Evolutionary conservation across 2,329 filamentous ascomycete species (phyloP).

Genomic region (Allantophomopsis cytisporea): DNA sequence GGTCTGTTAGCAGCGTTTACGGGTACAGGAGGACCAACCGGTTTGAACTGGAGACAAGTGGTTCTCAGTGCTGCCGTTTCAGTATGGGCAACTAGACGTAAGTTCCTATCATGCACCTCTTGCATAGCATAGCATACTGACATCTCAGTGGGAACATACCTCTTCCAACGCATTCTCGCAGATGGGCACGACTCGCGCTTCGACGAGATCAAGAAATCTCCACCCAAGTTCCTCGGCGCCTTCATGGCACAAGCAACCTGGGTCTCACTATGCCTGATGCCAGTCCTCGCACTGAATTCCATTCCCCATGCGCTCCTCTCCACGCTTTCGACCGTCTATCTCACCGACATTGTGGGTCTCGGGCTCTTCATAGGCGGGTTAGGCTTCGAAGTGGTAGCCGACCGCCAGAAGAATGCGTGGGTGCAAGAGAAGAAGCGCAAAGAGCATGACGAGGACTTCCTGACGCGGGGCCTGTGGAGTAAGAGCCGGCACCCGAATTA

Average conservation of each 20-base stretch:
- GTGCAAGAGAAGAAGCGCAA: conserved; percentile 45
- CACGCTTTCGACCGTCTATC: conserved; percentile 29
- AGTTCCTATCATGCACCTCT: not conserved
- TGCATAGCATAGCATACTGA: conserved; percentile 1
- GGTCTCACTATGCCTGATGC: conserved; percentile 54
- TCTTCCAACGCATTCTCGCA: conserved; percentile 45
- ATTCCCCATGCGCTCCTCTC: conserved; percentile 38
- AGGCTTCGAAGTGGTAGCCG: conserved; percentile 45
- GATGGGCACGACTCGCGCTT: conserved; percentile 47
- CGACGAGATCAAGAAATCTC: conserved; percentile 34
- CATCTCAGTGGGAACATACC: conserved; percentile 43
- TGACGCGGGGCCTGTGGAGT: conserved; percentile 49
- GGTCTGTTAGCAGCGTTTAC: conserved; percentile 30
- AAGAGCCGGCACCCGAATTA: conserved; percentile 54
- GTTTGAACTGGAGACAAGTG: conserved; percentile 49
- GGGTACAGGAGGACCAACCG: conserved; percentile 21
- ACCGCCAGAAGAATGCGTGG: conserved; percentile 52
- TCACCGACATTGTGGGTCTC: conserved; percentile 43
- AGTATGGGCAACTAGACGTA: conserved; percentile 49
- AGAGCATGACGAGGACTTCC: conserved; percentile 52
- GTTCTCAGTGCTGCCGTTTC: conserved; percentile 37
- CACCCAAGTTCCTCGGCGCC: conserved; percentile 36
- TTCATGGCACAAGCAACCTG: conserved; percentile 51
- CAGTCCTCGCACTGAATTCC: conserved; percentile 49
- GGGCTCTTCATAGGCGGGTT: conserved; percentile 45